phyloP scores from a whole-genome alignment of 805 yeast genomes.

The Teunomyces aglyptinius region DNA sequence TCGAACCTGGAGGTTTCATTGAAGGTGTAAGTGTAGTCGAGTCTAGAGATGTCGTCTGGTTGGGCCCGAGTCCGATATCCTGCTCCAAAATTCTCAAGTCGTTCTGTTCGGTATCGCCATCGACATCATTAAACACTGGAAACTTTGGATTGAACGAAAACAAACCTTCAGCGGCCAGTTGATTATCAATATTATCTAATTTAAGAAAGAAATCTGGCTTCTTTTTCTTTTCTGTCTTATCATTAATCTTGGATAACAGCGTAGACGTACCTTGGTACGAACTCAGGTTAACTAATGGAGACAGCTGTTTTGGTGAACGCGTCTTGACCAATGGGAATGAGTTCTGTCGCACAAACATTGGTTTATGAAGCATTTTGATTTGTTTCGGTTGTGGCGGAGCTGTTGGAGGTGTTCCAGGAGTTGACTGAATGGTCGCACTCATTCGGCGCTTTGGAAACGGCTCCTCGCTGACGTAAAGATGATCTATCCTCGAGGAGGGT shows the following conservation, averaged over 20 bases:
- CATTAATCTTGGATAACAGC: background rate
- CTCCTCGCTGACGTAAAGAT: slow-evolving; percentile 4
- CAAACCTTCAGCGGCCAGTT: slow-evolving; percentile 3
- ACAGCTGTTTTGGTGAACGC: slow-evolving; percentile 3
- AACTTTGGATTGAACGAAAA: slow-evolving; percentile 11
- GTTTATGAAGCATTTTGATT: slow-evolving; percentile 6
- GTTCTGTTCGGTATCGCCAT: slow-evolving; percentile 9
- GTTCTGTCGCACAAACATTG: slow-evolving; percentile 15
- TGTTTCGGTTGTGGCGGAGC: slow-evolving; percentile 7
- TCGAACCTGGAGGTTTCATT: slow-evolving; percentile 31
- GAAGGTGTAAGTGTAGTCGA: slow-evolving; percentile 26
- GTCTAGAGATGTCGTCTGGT: slow-evolving; percentile 8
- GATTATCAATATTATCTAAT: slow-evolving; percentile 11
- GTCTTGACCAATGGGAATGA: slow-evolving; percentile 11
- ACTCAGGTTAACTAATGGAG: background rate
- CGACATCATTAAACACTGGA: slow-evolving; percentile 12
- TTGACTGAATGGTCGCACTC: background rate
- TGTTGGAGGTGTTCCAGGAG: slow-evolving; percentile 4
- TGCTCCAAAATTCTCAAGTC: slow-evolving; percentile 14
- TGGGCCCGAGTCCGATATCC: slow-evolving; percentile 13
- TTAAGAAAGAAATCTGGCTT: slow-evolving; percentile 12
- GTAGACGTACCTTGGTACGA: background rate
- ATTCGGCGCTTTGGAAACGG: slow-evolving; percentile 4
- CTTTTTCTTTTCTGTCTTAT: slow-evolving; percentile 2
- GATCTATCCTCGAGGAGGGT: slow-evolving; percentile 11